Base-by-base conservation (phyloP, 805 yeast genomes). In the Pichia scutulata region DNA sequence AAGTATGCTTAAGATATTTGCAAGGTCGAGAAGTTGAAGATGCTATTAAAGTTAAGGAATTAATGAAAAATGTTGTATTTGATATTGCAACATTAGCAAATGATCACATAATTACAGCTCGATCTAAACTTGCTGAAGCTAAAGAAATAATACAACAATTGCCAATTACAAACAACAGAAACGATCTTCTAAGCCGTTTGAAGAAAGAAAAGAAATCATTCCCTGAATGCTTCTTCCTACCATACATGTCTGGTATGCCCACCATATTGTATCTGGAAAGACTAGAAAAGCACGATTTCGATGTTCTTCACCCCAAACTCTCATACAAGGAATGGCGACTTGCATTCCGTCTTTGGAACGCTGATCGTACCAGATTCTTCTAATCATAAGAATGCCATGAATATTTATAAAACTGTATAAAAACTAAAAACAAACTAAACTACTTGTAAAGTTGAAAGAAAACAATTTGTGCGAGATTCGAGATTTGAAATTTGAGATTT, bases 41-140 rank as follows among this genome's bases (percentile, higher is more conserved):
- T 3, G 68, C 61, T 10, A 36, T 26, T 13, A 26, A 44, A 3
- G 22, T 40, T 2, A 52, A 42, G 18, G 65, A 61, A 36, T 66
- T 65, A 48, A 58, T 85, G 51, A 75, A 77, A 52, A 80, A 82
- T 58, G 78, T 81, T 9, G 71, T 85, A 1, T 88, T 76, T 59
- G 87, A 82, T 44, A 77, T 84, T 6, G 86, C 93, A 2, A 79
- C 84, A 6, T 68, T 75, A 1, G 93, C 95, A 3, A 87, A 88
- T 65, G 96, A 87, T 62, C 96, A 87, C 63, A 60, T 88, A 3
- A 63, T 87, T 5, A 71, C 89, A 0, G 89, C 93, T 1, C 70
- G 85, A 46, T 63, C 70, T n/a, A 78, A 84, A 56, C 62, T 84
- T 23, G 52, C 57, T 1, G 61, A 70, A 30, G 63, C 76, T 14